Base-by-base conservation (phyloP, 768 basidiomycete species). In the Serendipita sp. region DNA sequence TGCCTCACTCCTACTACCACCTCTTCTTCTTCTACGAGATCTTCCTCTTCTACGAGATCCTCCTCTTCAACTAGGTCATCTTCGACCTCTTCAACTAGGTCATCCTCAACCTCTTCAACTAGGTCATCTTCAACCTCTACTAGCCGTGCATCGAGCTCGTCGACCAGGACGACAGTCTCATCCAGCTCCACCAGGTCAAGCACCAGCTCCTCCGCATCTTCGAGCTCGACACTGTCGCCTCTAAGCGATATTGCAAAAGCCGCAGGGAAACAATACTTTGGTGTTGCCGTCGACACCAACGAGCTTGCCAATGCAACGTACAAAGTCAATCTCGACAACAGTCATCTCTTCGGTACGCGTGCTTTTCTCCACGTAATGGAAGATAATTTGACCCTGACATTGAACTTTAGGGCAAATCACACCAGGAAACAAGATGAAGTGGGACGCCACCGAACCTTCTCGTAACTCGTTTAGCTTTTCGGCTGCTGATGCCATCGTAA, bases 361-460 rank as follows among this genome's bases (percentile, higher is more conserved):
- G 16, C 10, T 60, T 52, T 2, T 6, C 31, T 6, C 18, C 3
- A n/a, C 31, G 16, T 52, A 11, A n/a, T 3, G 16, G 55, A 60
- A 27, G 18, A 4, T 3, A 60, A 34, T 4, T 27, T 60, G 18
- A 27, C 29, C 1, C 1, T 50, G 48, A 36, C 52, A 2, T 31
- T 34, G 10, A 1, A 60, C 4, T 13, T 13, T 6, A 60, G 55
- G 55, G 11, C 78, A 79, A 68, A 71, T 81, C 65, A 81, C 80
- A 0, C 74, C 80, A 29, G 79, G 73, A 18, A 81, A 81, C 68
- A 76, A 75, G 65, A 80, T 81, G 80, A 82, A 82, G 77, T 82
- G 80, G 80, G 80, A 66, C 34, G 50, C 79, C 2, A 81, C 79
- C 18, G 81, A 83, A 66, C 80, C 79, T 4, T 69, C 70, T 2